A percentile compares a stretch with the other conserved stretches of the same genome.
Evolutionary conservation across 805 yeast species (phyloP).

Genomic region (Metschnikowia noctiluminum): DNA sequence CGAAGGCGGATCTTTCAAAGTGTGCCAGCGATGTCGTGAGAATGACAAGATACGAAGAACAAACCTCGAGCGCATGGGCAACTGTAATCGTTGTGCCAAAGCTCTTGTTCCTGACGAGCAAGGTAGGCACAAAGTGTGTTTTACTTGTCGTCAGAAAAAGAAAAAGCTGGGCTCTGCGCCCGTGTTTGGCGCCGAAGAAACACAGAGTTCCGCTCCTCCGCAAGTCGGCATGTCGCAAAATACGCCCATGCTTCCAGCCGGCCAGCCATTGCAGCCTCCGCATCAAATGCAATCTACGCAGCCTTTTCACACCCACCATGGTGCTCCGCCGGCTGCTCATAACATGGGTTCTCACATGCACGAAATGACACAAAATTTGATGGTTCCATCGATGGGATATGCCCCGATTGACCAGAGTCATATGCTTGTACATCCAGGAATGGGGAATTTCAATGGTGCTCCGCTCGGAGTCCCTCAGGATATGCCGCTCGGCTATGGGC

Average conservation of each 20-base stretch:
- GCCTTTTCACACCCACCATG: background rate
- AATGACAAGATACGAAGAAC: constrained; percentile 58
- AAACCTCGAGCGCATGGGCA: constrained; percentile 53
- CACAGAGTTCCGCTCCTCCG: background rate
- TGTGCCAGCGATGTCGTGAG: constrained; percentile 62
- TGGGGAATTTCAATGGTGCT: constrained; percentile 2
- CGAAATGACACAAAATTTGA: constrained; percentile 6
- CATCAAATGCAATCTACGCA: constrained; percentile 3
- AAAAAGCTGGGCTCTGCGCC: constrained; percentile 29
- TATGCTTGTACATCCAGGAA: constrained; percentile 12
- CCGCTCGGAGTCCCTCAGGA: constrained; percentile 9
- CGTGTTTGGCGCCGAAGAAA: constrained; percentile 1
- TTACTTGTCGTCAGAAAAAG: constrained; percentile 51
- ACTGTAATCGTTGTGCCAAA: constrained; percentile 61
- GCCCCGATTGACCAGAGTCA: constrained; percentile 13
- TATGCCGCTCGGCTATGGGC: constrained; percentile 12
- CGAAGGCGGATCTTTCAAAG: constrained; percentile 43
- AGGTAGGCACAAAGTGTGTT: constrained; percentile 56
- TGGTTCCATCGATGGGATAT: constrained; percentile 12
- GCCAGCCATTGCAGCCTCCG: constrained; percentile 1
- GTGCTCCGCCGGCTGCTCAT: background rate
- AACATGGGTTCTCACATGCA: background rate
- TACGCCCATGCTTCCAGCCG: constrained; percentile 3
- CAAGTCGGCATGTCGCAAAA: background rate
- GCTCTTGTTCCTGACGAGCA: constrained; percentile 43